Conservation (phyloP, 2,329 filamentous ascomycete species). For the Huntiella decipiens region DNA sequence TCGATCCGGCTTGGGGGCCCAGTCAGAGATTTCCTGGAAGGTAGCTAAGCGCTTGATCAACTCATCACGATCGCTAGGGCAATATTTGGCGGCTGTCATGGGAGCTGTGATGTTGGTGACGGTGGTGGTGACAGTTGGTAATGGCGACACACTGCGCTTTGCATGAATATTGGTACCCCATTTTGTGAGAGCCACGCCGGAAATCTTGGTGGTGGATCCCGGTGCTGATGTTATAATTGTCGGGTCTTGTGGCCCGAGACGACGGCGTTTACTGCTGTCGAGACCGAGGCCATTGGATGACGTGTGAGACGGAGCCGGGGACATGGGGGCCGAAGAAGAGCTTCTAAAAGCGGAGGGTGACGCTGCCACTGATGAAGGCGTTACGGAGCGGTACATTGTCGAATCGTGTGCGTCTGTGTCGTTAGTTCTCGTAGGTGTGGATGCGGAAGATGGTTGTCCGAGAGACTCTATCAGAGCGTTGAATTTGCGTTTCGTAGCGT, state of each 20-base stretch:
- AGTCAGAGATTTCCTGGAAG: constrained; percentile 78
- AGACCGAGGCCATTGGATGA: constrained; percentile 10
- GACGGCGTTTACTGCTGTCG: constrained; percentile 27
- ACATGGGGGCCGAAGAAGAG: background rate
- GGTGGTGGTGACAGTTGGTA: constrained; percentile 4
- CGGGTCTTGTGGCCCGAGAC: constrained; percentile 26
- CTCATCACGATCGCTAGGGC: constrained; percentile 66
- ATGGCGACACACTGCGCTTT: background rate
- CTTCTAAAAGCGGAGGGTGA: constrained; percentile 11
- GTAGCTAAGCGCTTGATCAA: constrained; percentile 68
- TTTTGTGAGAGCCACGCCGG: constrained; percentile 24
- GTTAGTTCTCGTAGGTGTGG: constrained; percentile 3
- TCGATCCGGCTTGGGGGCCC: constrained; percentile 76
- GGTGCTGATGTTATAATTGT: constrained; percentile 16
- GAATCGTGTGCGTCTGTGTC: constrained; percentile 13
- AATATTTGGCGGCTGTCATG: constrained; percentile 45
- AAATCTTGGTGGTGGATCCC: constrained; percentile 16
- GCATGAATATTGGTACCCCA: constrained; percentile 18
- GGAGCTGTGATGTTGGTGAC: constrained; percentile 14
- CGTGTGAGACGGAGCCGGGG: background rate
- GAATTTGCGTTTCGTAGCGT: constrained; percentile 70
- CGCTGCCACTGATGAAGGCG: constrained; percentile 8
- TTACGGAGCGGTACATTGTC: constrained; percentile 6
- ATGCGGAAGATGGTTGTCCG: constrained; percentile 20
- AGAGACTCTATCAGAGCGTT: constrained; percentile 53